These are phyloP conservation scores for Terfezia boudieri DNA, from an alignment of 495 filamentous ascomycete species.

Conservation along the genomic window DNA sequence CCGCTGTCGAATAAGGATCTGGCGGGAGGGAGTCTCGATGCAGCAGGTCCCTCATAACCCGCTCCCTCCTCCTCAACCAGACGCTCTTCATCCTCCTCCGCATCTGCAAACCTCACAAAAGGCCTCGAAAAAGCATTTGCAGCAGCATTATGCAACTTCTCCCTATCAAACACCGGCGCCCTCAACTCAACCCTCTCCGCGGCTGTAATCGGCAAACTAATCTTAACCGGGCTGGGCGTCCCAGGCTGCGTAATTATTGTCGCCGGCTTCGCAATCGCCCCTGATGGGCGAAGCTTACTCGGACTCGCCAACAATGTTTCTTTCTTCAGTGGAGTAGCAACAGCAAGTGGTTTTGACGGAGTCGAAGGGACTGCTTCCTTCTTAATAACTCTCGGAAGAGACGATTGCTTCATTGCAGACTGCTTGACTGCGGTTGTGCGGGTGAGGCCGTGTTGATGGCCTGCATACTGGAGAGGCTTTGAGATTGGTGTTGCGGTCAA, in stretches of 20 bases:
- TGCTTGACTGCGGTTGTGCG: constrained; percentile 1
- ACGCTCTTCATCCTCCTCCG: background rate
- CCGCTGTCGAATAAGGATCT: too few species aligned
- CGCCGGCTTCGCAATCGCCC: constrained; percentile 1
- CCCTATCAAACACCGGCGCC: background rate
- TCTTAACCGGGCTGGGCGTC: constrained; percentile 1
- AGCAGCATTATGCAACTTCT: constrained; percentile 4
- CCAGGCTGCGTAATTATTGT: background rate
- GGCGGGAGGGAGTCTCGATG: background rate
- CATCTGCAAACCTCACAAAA: background rate
- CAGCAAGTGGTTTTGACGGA: background rate
- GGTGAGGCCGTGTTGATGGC: background rate
- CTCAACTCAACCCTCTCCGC: background rate
- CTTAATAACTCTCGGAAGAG: background rate
- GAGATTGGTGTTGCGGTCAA: background rate
- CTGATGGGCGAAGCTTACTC: background rate
- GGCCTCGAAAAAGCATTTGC: background rate
- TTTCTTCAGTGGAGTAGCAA: constrained; percentile 1
- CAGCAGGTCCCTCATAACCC: constrained; percentile 1
- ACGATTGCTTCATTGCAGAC: background rate
- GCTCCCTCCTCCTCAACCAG: background rate
- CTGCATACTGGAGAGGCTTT: background rate
- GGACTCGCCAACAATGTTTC: background rate
- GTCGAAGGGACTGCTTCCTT: background rate
- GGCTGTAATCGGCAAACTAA: background rate